A percentile compares a stretch with the other conserved stretches of the same genome.
These are phyloP conservation scores for Apiospora hydei DNA, from an alignment of 2,329 filamentous ascomycete genomes.

Conservation along the genomic window DNA sequence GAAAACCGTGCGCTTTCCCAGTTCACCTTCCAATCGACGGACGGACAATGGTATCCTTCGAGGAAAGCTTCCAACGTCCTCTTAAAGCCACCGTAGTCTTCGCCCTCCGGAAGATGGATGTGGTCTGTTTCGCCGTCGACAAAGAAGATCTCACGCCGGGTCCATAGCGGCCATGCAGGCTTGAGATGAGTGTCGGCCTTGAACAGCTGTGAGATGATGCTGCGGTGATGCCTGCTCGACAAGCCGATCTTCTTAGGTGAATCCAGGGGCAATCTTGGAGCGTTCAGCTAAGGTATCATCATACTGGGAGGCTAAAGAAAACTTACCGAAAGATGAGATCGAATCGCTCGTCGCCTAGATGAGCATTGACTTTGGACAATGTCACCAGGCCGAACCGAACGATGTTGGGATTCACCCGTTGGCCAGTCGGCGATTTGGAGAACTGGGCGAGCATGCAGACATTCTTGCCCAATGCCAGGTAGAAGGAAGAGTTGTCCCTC, in stretches of 20 bases:
- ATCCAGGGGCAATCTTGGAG: conserved; percentile 49
- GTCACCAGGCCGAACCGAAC: conserved; percentile 60
- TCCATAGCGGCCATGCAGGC: conserved; percentile 65
- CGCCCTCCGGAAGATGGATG: conserved; percentile 60
- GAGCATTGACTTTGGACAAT: conserved; percentile 58
- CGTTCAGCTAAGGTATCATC: conserved; percentile 28
- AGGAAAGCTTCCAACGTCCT: conserved; percentile 63
- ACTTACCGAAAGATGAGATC: conserved; percentile 61
- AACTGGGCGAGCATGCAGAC: conserved; percentile 61
- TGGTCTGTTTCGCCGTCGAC: conserved; percentile 60
- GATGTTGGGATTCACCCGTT: conserved; percentile 56
- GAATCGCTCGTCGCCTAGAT: conserved; percentile 63
- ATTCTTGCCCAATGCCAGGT: conserved; percentile 61
- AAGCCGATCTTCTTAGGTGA: conserved; percentile 56
- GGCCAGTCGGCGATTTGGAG: conserved; percentile 52
- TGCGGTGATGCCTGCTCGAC: conserved; percentile 61
- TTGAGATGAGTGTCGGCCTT: conserved; percentile 63
- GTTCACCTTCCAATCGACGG: conserved; percentile 60
- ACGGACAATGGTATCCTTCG: conserved; percentile 57
- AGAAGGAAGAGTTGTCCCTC: conserved; percentile 60
- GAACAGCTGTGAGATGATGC: conserved; percentile 61
- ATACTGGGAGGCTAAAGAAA: not conserved
- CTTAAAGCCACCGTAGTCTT: conserved; percentile 62
- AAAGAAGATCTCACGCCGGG: conserved; percentile 59
- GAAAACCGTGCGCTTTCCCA: conserved; percentile 52